Conservation (phyloP, 75 land plant species). For the Cunninghamia lanceolata region DNA sequence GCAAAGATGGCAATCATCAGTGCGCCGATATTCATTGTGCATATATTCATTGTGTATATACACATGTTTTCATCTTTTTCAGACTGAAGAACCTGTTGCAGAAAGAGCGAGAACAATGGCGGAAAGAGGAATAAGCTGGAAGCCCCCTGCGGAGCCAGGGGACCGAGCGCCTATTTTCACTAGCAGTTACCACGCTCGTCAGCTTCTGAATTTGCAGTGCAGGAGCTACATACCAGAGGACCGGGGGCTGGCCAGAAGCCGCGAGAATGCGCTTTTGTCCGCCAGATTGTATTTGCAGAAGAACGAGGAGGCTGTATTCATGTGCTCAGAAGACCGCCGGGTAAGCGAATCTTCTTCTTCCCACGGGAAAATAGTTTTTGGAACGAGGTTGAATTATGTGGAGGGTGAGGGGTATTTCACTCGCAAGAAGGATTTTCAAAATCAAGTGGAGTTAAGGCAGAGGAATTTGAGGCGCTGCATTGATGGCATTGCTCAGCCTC, state of each 20-base stretch:
- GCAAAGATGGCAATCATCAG: no score
- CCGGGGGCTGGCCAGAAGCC: background rate
- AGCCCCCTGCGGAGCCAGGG: no score
- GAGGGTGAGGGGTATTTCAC: background rate
- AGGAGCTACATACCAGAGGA: background rate
- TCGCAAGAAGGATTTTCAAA: background rate
- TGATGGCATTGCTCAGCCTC: background rate
- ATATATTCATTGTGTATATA: background rate
- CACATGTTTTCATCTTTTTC: background rate
- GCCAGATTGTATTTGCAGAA: background rate
- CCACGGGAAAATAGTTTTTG: background rate
- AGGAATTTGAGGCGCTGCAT: background rate
- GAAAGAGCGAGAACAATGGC: background rate
- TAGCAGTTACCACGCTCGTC: no score
- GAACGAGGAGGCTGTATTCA: background rate
- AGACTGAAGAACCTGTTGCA: background rate
- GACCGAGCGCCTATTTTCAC: no score
- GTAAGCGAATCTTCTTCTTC: background rate
- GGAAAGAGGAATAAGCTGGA: background rate
- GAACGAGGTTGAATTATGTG: background rate
- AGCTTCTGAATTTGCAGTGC: background rate
- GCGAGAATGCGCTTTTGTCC: background rate
- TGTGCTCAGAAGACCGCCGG: background rate
- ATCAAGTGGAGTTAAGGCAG: no score
- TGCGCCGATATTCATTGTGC: no score